Evolutionary conservation across 129 eudicot species (phyloP), one percentile per base, ranked within the genome.

Genomic region (Ambrosia artemisiifolia): DNA sequence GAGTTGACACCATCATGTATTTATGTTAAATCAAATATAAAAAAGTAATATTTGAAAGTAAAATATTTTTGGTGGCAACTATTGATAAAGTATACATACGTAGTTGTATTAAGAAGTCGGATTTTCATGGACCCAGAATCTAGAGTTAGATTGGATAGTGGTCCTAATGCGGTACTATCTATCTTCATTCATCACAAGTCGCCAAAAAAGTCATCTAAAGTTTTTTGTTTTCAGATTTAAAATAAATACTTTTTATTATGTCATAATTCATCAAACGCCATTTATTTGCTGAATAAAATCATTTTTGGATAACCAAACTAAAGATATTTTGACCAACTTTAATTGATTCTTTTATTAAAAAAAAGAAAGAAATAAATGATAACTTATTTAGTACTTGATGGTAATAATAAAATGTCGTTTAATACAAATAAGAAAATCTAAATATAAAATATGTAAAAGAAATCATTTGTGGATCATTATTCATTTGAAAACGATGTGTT

Each of bases 71-170:
- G 61, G 68, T 44, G 67, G 74, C 32, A 43, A 9, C 16, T 11
- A 11, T 51, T 24, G n/a, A 57, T 16, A 57, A 28, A 57, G 63
- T 11, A 60, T 33, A 60, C 43, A 60, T 33, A 60, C 43, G 64
- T 60, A 60, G 65, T 38, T 40, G 51, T 40, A 50, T 53, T 17
- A 71, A 20, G 73, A 67, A 63, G 73, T 63, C 50, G 65, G 82
- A 78, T 78, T 78, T 78, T 71, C 1, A 28, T 70, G 77, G 82
- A 65, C 72, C 77, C 82, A 63, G 70, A 77, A 77, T 77, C 81
- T 70, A 63, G 72, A 78, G 67, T 78, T 71, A 24, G 82, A 78
- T 71, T 78, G 73, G 51, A 71, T 0, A 71, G 77, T 78, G 82
- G 82, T 71, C 82, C 82, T 63, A 63, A 70, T 69, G 55, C 11